Conservation (phyloP, 179 eudicot genomes). For the Carnegiea gigantea region DNA sequence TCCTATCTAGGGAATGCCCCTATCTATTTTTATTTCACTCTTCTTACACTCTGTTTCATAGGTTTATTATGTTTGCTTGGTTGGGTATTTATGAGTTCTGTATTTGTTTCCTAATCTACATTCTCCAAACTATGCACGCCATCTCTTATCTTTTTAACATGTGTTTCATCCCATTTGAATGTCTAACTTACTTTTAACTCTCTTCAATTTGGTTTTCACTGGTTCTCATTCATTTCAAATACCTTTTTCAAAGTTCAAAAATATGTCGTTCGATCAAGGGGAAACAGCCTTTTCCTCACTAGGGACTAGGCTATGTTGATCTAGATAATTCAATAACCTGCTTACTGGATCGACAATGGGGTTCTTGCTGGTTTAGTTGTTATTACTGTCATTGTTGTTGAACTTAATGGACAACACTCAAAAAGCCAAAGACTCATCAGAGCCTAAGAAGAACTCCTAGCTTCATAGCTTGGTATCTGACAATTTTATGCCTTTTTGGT, state of each 20-base stretch:
- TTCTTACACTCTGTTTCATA: background rate
- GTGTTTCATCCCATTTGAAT: background rate
- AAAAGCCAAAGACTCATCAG: no score
- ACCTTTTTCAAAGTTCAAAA: background rate
- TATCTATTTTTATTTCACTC: background rate
- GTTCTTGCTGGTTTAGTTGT: no score
- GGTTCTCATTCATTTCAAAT: background rate
- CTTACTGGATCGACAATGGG: background rate
- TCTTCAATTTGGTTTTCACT: background rate
- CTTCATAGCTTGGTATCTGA: no score
- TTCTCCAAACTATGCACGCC: background rate
- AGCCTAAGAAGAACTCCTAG: no score
- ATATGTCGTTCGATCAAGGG: no score
- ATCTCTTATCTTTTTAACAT: background rate
- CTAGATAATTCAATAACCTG: no score
- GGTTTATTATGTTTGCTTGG: background rate
- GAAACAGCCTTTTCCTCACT: no score
- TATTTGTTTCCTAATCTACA: background rate
- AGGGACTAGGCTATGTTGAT: no score
- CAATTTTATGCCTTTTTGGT: no score
- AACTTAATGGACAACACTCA: no score
- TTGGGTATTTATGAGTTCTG: background rate
- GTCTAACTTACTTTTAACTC: background rate
- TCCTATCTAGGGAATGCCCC: background rate
- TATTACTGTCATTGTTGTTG: no score